These are phyloP conservation scores for Penicillium sp. DNA, from an alignment of 2,329 filamentous ascomycete genomes.

Conservation along the genomic window DNA sequence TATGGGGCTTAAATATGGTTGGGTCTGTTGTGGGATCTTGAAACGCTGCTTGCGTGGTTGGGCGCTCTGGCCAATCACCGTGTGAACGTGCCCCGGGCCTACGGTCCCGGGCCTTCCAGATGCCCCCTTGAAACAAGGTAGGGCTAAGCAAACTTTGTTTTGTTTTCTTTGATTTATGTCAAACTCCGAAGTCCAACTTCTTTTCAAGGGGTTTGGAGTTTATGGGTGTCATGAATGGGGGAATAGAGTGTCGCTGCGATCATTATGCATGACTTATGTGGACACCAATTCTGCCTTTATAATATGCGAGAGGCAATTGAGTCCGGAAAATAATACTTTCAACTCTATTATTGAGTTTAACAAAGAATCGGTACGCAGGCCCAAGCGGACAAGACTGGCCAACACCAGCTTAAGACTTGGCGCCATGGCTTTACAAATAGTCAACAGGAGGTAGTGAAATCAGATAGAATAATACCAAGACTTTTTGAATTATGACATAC, in stretches of 20 bases:
- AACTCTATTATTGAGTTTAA: background rate
- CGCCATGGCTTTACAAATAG: too few species aligned
- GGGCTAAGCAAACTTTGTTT: background rate
- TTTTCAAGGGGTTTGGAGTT: background rate
- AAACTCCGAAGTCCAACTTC: background rate
- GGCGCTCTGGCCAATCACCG: constrained; percentile 18
- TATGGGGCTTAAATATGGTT: background rate
- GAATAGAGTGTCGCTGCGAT: background rate
- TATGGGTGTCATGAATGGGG: background rate
- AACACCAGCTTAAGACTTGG: too few species aligned
- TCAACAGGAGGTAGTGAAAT: too few species aligned
- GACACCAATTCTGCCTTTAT: background rate
- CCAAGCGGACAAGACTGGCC: too few species aligned
- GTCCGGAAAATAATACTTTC: background rate
- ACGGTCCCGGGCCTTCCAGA: too few species aligned
- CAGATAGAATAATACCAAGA: too few species aligned
- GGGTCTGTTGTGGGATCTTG: constrained; percentile 10
- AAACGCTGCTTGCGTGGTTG: constrained; percentile 19
- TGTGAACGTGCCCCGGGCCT: background rate
- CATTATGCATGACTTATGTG: too few species aligned
- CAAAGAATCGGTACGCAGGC: too few species aligned
- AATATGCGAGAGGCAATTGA: too few species aligned
- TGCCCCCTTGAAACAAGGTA: constrained; percentile 16
- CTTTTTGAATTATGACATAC: too few species aligned
- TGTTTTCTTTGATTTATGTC: background rate